phyloP scores from a whole-genome alignment of 2,329 filamentous ascomycete species.

The Botrytis fragariae region DNA sequence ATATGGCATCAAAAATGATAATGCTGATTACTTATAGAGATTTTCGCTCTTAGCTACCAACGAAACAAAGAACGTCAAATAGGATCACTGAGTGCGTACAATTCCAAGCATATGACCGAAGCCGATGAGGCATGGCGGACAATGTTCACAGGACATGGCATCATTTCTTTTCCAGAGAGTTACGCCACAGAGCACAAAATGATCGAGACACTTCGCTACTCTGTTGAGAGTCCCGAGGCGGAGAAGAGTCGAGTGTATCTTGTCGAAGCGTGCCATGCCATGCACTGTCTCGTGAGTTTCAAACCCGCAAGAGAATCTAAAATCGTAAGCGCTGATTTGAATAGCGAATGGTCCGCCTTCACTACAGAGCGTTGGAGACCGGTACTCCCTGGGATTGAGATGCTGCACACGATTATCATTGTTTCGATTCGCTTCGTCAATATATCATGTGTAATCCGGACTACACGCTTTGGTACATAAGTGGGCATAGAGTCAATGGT shows the following conservation, averaged over 20 bases:
- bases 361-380: background rate
- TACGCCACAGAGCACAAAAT: background rate
- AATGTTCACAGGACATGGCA: too few species aligned
- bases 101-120: too few species aligned
- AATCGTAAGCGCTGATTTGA: background rate
- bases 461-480: slow-evolving; percentile 10
- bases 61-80: too few species aligned
- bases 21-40: too few species aligned
- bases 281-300: background rate
- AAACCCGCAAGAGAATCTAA: background rate
- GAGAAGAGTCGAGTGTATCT: background rate
- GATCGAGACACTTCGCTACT: background rate
- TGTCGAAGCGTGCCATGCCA: background rate
- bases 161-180: too few species aligned
- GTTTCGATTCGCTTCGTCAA: slow-evolving; percentile 10
- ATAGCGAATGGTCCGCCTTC: background rate
- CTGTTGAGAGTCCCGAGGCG: background rate
- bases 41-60: too few species aligned
- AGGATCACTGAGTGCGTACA: too few species aligned
- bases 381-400: background rate
- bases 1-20: too few species aligned
- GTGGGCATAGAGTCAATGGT: background rate
- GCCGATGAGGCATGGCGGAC: too few species aligned
- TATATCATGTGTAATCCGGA: slow-evolving; percentile 22
- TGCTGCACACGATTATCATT: background rate